Conservation (phyloP, 108 stramenopile species). For the Nitzschia palea region DNA sequence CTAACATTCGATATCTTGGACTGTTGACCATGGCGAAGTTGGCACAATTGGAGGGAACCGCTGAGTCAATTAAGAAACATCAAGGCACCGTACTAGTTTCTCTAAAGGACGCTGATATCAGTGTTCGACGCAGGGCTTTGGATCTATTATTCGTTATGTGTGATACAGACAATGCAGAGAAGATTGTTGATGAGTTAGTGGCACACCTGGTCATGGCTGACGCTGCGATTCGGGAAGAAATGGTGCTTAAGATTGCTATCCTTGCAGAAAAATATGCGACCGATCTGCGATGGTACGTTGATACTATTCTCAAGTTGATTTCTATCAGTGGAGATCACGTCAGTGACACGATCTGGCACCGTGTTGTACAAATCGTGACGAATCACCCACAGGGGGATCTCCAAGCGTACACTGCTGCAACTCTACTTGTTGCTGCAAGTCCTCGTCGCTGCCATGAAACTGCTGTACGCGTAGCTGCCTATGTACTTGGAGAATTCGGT, state of each 20-base stretch:
- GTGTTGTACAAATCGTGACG: conserved; percentile 97
- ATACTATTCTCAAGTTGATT: conserved; percentile 94
- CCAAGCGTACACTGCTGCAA: conserved; percentile 94
- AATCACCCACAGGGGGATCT: conserved; percentile 93
- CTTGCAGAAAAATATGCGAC: conserved; percentile 97
- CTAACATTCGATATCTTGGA: conserved; percentile 97
- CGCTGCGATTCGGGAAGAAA: conserved; percentile 93
- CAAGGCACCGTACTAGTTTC: conserved; percentile 90
- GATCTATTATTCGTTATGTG: conserved; percentile 97
- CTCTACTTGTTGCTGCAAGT: conserved; percentile 82
- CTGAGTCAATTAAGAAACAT: conserved; percentile 85
- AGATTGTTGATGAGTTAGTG: conserved; percentile 94
- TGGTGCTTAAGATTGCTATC: conserved; percentile 98
- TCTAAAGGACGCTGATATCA: conserved; percentile 96
- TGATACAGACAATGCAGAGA: conserved; percentile 89
- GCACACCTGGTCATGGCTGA: conserved; percentile 89
- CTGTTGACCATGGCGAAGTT: conserved; percentile 94
- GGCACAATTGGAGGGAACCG: conserved; percentile 87
- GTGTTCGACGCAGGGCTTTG: conserved; percentile 91
- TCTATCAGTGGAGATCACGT: conserved; percentile 94
- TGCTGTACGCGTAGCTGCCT: conserved; percentile 90
- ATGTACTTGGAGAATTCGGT: conserved; percentile 97
- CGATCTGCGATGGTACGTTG: conserved; percentile 96
- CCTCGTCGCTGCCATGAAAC: conserved; percentile 89
- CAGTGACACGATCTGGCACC: conserved; percentile 97